These are phyloP conservation scores for Pouteria glomerata DNA, from an alignment of 148 eudicot species.

Conservation along the genomic window DNA sequence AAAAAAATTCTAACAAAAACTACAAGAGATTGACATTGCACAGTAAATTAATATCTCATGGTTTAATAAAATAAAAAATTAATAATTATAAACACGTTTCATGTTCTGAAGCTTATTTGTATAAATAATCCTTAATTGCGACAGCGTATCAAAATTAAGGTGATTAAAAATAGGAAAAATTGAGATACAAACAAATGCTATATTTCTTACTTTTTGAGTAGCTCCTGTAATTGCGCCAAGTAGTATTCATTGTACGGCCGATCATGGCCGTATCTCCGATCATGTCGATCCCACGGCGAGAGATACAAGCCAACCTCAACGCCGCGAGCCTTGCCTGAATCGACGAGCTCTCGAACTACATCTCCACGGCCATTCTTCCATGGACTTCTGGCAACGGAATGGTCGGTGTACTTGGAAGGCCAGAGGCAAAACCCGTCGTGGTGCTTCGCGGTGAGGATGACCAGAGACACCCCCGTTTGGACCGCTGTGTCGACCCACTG, in stretches of 20 bases:
- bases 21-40: no score
- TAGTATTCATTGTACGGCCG: conserved; percentile 75
- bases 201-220: conserved; percentile 66
- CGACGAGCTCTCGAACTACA: conserved; percentile 57
- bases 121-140: no score
- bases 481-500: conserved; percentile 71
- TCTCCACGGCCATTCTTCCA: conserved; percentile 79
- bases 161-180: no score
- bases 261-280: conserved; percentile 61
- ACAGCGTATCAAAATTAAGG: no score
- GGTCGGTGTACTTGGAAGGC: conserved; percentile 84
- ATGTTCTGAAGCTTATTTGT: no score
- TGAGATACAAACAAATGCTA: no score
- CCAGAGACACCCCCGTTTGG: conserved; percentile 55
- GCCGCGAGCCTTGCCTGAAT: conserved; percentile 47
- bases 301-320: conserved; percentile 76
- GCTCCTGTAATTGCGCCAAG: conserved; percentile 85
- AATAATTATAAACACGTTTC: no score
- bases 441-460: conserved; percentile 88
- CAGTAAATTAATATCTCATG: no score
- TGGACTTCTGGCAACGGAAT: conserved; percentile 57
- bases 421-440: conserved; percentile 95
- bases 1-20: no score
- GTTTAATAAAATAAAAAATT: no score
- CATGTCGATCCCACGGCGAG: conserved; percentile 96